These are phyloP conservation scores for Cutaneotrichosporon dermatis DNA, from an alignment of 1,284 basidiomycete genomes.

Conservation along the genomic window DNA sequence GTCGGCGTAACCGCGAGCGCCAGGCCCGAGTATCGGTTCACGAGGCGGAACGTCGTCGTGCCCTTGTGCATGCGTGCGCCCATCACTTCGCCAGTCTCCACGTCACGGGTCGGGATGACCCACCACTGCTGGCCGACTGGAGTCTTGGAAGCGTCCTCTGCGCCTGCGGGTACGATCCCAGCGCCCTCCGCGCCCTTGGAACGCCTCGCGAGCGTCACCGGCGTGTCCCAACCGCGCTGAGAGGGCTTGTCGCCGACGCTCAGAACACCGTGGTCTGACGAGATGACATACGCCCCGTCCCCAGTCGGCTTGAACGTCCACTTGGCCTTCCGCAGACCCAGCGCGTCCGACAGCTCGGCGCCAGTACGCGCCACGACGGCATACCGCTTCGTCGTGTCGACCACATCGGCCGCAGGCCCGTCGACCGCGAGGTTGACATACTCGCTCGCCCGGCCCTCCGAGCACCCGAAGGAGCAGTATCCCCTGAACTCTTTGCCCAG, in stretches of 20 bases:
- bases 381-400: slow-evolving; percentile 6
- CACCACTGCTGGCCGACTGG: slow-evolving; percentile 14
- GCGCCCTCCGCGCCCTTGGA: no score
- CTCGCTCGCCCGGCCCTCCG: slow-evolving; percentile 6
- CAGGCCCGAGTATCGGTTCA: slow-evolving; percentile 17
- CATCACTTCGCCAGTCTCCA: neutral
- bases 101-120: slow-evolving; percentile 9
- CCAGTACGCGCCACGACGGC: neutral
- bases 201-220: neutral
- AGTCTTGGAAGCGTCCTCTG: neutral
- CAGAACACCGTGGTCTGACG: neutral
- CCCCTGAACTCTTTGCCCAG: slow-evolving; percentile 9
- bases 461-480: slow-evolving; percentile 17
- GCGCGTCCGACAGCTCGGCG: neutral
- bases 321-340: neutral
- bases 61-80: no score
- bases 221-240: slow-evolving; percentile 11
- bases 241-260: neutral
- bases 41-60: slow-evolving; percentile 5
- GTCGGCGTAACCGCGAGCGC: neutral
- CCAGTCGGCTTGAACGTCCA: slow-evolving; percentile 6
- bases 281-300: slow-evolving; percentile 12
- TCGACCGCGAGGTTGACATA: slow-evolving; percentile 12
- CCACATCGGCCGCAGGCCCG: neutral
- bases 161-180: neutral